These are phyloP conservation scores for Nitzschia putrida DNA, from an alignment of 108 stramenopile species.

Conservation along the genomic window DNA sequence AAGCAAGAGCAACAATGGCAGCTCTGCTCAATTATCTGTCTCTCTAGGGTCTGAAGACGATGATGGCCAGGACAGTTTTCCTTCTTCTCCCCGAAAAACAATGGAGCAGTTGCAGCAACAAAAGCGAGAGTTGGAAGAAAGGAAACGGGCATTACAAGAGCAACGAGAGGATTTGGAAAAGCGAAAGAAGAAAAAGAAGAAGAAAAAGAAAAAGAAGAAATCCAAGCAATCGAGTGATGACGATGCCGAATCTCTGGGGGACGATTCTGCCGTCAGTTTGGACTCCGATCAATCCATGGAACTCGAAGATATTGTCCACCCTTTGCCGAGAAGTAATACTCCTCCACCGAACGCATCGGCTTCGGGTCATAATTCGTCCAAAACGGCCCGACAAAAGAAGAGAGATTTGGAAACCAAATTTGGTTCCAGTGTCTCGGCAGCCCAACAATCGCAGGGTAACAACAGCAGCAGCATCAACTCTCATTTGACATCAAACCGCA, in stretches of 20 bases:
- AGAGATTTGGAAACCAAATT: constrained; percentile 11
- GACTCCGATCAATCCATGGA: constrained; percentile 8
- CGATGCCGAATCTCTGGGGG: background rate
- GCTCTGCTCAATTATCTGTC: too few species aligned
- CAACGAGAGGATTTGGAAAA: background rate
- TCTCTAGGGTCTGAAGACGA: background rate
- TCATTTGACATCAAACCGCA: too few species aligned
- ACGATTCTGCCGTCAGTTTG: background rate
- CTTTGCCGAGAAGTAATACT: background rate
- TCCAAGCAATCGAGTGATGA: background rate
- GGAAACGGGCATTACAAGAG: background rate
- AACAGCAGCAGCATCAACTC: too few species aligned
- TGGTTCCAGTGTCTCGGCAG: background rate
- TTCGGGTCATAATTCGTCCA: background rate
- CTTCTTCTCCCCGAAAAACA: too few species aligned
- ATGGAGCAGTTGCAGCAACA: background rate
- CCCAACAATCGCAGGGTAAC: background rate
- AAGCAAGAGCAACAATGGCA: constrained; percentile 3
- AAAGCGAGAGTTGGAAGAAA: constrained; percentile 3
- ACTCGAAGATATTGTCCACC: background rate
- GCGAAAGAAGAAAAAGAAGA: background rate
- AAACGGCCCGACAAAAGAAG: constrained; percentile 11
- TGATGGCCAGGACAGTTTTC: background rate
- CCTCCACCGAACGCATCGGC: background rate
- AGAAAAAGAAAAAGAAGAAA: constrained; percentile 4